phyloP scores from a whole-genome alignment of 2,329 filamentous ascomycete species.

The Teratosphaeria destructans region DNA sequence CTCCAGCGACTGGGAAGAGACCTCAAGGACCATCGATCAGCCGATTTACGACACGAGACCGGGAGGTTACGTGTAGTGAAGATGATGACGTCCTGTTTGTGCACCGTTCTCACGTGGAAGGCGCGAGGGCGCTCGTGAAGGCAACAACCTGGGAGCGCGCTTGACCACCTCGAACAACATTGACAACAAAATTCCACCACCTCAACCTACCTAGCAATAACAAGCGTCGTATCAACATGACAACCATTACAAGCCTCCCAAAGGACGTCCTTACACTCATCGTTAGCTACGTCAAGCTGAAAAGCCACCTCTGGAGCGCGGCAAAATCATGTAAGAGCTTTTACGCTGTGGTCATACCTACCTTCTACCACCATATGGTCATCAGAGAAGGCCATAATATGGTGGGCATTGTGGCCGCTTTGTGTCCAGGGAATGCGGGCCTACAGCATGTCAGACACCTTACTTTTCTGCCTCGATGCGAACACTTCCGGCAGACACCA shows the following conservation, averaged over 20 bases:
- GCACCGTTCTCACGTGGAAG: background rate
- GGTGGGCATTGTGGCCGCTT: background rate
- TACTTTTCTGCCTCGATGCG: background rate
- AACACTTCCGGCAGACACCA: background rate
- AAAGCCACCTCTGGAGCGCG: background rate
- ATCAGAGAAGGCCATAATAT: background rate
- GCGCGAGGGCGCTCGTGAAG: background rate
- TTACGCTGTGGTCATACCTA: background rate
- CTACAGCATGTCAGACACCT: constrained; percentile 1
- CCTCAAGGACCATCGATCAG: too few species aligned
- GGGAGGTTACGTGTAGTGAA: too few species aligned
- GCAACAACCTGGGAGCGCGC: background rate
- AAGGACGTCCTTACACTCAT: background rate
- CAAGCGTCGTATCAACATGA: background rate
- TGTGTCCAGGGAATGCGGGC: background rate
- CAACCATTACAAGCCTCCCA: background rate
- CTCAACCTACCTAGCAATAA: background rate
- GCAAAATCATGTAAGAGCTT: background rate
- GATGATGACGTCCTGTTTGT: too few species aligned
- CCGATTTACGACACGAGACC: too few species aligned
- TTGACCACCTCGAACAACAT: background rate
- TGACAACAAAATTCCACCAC: background rate
- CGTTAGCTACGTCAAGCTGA: background rate
- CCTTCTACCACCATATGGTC: background rate
- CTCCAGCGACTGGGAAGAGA: too few species aligned